Evolutionary conservation across 306 rosid species (phyloP).

Genomic region (apple (Malus domestica)): DNA sequence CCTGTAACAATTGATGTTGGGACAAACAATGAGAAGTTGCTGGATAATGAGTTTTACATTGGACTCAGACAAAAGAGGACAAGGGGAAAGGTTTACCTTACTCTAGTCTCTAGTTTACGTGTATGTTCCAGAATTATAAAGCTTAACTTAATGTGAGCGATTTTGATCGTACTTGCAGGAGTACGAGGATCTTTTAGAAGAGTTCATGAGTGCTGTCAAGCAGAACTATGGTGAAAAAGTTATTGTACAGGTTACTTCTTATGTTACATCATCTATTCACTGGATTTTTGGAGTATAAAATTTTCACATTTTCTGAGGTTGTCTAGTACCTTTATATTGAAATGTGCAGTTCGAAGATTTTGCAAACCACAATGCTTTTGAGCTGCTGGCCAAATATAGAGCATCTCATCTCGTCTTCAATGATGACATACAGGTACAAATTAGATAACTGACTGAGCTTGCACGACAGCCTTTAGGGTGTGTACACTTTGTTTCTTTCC

Average conservation of each 20-base stretch:
- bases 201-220: conserved; percentile 94
- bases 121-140: background rate
- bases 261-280: conserved; percentile 13
- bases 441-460: background rate
- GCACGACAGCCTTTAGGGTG: conserved; percentile 6
- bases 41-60: conserved; percentile 85
- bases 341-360: conserved; percentile 86
- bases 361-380: conserved; percentile 99
- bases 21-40: conserved; percentile 81
- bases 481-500: background rate
- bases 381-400: conserved; percentile 75
- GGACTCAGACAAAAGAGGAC: conserved; percentile 91
- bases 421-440: conserved; percentile 82
- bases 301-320: conserved; percentile 6
- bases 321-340: conserved; percentile 21
- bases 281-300: background rate
- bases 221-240: conserved; percentile 96
- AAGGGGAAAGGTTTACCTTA: conserved; percentile 70
- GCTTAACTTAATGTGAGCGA: conserved; percentile 19
- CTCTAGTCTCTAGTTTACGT: conserved; percentile 11
- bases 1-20: conserved; percentile 95
- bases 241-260: conserved; percentile 55
- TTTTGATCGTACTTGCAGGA: conserved; percentile 45
- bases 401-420: conserved; percentile 86
- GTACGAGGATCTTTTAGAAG: conserved; percentile 71